Evolutionary conservation across 1,139 yeast species (phyloP), one percentile per base, ranked within the genome.

Genomic region (Protomyces arabidopsidicola): DNA sequence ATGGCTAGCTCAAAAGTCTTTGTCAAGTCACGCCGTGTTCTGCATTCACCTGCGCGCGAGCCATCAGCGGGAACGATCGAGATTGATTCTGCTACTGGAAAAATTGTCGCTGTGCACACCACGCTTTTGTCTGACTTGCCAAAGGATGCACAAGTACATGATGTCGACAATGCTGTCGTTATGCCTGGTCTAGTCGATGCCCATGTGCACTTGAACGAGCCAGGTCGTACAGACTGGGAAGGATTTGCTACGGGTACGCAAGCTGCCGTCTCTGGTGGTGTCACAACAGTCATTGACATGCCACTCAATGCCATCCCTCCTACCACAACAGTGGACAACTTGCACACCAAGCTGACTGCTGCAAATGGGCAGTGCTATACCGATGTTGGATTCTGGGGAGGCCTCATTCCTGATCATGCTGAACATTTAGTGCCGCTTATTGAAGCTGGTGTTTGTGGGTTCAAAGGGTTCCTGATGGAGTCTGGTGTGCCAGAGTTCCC

Each of bases 221-320:
- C 97, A 0, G 97, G 97, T 3, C 78, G 97, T 70, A 90, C 96
- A 0, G 95, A 88, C 67, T 90, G 97, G 97, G 97, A 90, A 76
- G 97, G 97, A 0, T 90, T 90, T 73, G 95, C 85, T 55, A 86
- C 95, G 0, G 97, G 97, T 0, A 90, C 97, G 0, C 85, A 85
- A 72, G 87, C 96, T 1, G 97, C 97, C 1, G 95, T 95, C 1
- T 80, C 91, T 5, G 98, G 98, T 34, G 98, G 98, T 2, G 91
- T 97, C 0, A 90, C 97, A 1, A 89, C 88, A 1, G 80, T 90
- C 1, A 84, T 81, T 67, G 64, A 53, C 42, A 45, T 52, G 57
- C 56, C 57, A n/a, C 53, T 63, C 10, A 52, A 51, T 53, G 59
- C 57, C 20, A 76, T 81, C 12, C 85, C 88, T 69, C 78, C 90